Conservation (phyloP, 345 rosid species). For the Toxicodendron radicans region DNA sequence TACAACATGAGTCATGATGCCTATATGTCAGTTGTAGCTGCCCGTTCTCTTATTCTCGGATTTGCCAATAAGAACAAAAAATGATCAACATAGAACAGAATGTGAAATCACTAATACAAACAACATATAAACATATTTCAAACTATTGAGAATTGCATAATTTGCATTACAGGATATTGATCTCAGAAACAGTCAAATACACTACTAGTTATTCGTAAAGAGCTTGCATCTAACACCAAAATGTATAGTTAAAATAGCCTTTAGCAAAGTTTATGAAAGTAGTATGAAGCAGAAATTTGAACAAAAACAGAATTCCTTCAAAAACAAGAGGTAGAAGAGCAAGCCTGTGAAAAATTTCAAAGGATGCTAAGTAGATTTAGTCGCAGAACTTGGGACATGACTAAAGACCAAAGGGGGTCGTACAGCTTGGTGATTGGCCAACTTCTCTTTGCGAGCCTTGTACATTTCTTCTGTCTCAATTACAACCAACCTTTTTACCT, state of each 20-base stretch:
- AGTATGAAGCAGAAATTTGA: background rate
- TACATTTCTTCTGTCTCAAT: constrained; percentile 83
- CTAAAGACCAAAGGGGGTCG: constrained; percentile 59
- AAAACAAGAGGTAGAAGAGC: constrained; percentile 15
- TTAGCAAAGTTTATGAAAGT: background rate
- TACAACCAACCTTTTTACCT: constrained; percentile 78
- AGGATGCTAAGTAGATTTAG: constrained; percentile 39
- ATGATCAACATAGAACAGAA: background rate
- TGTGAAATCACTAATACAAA: background rate
- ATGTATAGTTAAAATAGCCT: background rate
- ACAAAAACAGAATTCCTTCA: constrained; percentile 9
- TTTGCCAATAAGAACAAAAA: background rate
- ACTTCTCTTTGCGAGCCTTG: constrained; percentile 66
- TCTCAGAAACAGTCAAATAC: background rate
- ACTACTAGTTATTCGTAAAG: background rate
- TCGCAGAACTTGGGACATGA: constrained; percentile 43
- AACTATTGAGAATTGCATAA: background rate
- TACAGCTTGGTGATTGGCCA: constrained; percentile 52
- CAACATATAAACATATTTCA: background rate
- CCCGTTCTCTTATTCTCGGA: no score
- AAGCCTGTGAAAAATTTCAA: constrained; percentile 20
- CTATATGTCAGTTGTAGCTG: no score
- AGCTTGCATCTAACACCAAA: constrained; percentile 1
- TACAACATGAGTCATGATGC: no score
- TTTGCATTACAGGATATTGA: background rate